Evolutionary conservation across 2,329 filamentous ascomycete species (phyloP), one percentile per base, ranked within the genome.

Genomic region (Aspergillus ochraceus): DNA sequence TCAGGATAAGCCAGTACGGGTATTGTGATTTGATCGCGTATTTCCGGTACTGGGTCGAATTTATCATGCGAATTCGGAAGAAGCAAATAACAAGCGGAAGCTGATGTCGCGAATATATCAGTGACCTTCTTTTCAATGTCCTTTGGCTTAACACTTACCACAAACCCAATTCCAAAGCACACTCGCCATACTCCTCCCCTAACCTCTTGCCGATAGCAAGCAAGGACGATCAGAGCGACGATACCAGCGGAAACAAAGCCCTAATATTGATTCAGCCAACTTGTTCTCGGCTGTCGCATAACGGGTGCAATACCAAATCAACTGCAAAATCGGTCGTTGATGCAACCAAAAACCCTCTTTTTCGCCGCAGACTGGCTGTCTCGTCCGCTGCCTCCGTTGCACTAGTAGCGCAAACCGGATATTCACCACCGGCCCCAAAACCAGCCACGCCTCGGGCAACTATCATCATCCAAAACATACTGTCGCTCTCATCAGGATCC

Each of bases 391-490:
- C 67, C 32, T 72, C 70, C 2, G 66, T 66, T 36, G 66, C 66
- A 56, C 62, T 66, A 5, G 67, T 68, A 1, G 62, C 68, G 50
- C 67, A 70, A 14, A 71, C 70, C 8, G 72, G 70, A 64, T 74
- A 74, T 58, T 75, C 72, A 8, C 72, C 72, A 6, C 80, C 81
- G 4, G 80, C 79, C 2, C 81, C 81, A 55, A 71, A 65, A 1
- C 69, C 68, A 32, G 67, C 69, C 20, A 69, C 54, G 17, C 69
- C 69, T 6, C 68, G 63, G 4, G 67, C 64, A 1, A 70, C 30
- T 77, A 81, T 78, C 61, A 83, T 74, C 80, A 83, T 83, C 81
- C 80, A 83, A 52, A 82, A 79, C 70, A 84, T 68, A 1, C 68
- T 70, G 45, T 14, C 45, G 12, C 12, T 20, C 19, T 22, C 36